Percentiles rank a stretch among this genome's conserved stretches.
phyloP scores from a whole-genome alignment of 139 green algal genomes.

The Chlorella sp. region DNA sequence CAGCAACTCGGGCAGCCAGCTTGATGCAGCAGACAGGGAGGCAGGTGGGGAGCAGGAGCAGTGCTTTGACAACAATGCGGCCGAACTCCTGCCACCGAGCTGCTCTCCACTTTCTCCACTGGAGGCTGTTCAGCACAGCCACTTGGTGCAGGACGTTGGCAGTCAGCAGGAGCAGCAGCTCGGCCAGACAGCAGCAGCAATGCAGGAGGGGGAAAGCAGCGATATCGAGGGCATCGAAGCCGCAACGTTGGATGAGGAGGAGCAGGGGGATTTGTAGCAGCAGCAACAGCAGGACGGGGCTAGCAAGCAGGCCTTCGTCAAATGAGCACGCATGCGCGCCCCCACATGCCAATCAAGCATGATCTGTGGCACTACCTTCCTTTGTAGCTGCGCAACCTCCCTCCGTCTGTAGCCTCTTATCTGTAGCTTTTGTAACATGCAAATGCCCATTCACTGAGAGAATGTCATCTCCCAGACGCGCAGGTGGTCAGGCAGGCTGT shows the following conservation, averaged over 20 bases:
- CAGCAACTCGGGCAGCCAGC: not conserved
- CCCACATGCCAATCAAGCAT: too few species aligned
- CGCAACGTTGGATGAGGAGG: too few species aligned
- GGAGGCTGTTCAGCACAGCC: not conserved
- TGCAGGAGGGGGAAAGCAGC: slow-evolving; percentile 19
- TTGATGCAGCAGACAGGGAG: too few species aligned
- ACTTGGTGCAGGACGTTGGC: not conserved
- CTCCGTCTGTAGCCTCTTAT: too few species aligned
- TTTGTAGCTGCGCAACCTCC: too few species aligned
- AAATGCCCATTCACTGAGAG: too few species aligned
- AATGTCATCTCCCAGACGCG: slow-evolving; percentile 44
- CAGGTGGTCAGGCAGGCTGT: slow-evolving; percentile 42
- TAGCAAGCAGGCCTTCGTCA: too few species aligned
- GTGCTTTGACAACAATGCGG: not conserved
- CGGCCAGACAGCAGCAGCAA: not conserved
- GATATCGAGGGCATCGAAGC: slow-evolving; percentile 36
- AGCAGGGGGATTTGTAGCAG: too few species aligned
- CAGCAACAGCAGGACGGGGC: too few species aligned
- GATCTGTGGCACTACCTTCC: too few species aligned
- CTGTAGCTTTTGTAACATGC: too few species aligned
- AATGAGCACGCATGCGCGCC: too few species aligned
- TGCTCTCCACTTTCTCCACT: not conserved
- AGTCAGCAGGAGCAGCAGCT: not conserved
- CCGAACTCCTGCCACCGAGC: not conserved
- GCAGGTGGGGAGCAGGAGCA: not conserved